Conservation (phyloP, 345 rosid genomes). For the Triadica sebifera region DNA sequence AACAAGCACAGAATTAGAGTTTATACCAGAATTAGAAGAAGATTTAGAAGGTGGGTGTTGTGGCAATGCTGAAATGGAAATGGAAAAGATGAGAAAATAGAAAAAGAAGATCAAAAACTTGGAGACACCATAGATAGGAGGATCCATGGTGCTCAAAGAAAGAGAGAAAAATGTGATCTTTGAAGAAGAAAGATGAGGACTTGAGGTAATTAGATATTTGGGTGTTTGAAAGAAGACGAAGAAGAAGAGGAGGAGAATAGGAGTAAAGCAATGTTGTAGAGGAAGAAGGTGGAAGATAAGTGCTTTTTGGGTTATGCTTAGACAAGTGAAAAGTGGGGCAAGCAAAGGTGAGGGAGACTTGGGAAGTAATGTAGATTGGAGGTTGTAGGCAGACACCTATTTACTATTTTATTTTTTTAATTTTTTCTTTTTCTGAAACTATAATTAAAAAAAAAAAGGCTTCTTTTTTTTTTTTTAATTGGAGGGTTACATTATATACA, state of each 20-base stretch:
- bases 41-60: constrained; percentile 30
- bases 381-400: constrained; percentile 3
- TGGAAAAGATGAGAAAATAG: constrained; percentile 20
- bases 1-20: constrained; percentile 35
- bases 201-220: not conserved
- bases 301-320: constrained; percentile 9
- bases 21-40: not conserved
- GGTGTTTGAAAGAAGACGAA: too few relatives aligned
- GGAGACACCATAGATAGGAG: constrained; percentile 46
- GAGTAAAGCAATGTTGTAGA: not conserved
- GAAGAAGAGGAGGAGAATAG: too few relatives aligned
- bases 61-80: constrained; percentile 49
- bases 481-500: constrained; percentile 26
- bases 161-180: not conserved
- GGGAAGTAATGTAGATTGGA: not conserved
- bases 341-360: not conserved
- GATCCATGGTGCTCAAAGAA: constrained; percentile 50
- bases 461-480: too few relatives aligned
- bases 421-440: not conserved
- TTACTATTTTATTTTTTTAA: not conserved
- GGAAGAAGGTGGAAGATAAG: not conserved
- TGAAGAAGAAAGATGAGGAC: not conserved
- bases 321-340: not conserved
- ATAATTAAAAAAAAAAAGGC: not conserved
- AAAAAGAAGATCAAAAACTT: constrained; percentile 1